Percentiles rank a stretch among this genome's conserved stretches.
Conservation (phyloP, 2,329 filamentous ascomycete genomes). For the Colletotrichum agaves region DNA sequence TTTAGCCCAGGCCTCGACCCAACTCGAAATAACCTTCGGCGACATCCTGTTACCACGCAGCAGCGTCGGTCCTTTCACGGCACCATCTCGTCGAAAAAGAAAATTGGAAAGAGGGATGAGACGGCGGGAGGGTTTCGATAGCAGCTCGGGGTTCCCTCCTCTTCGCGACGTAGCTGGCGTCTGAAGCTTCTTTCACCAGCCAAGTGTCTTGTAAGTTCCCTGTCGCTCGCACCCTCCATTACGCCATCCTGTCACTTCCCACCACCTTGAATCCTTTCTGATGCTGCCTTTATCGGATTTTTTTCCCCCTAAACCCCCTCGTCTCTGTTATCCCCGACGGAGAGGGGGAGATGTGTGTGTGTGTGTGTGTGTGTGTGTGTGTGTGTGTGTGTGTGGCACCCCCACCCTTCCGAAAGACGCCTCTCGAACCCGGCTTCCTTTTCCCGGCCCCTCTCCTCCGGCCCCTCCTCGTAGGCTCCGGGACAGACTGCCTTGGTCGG, state of each 20-base stretch:
- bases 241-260: slow-evolving; percentile 19
- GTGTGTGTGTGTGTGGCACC: background rate
- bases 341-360: background rate
- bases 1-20: slow-evolving; percentile 16
- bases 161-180: slow-evolving; percentile 1
- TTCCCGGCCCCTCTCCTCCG: slow-evolving; percentile 19
- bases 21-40: slow-evolving; percentile 8
- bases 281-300: background rate
- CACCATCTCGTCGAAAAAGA: slow-evolving; percentile 27
- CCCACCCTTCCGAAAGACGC: no score
- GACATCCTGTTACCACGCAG: slow-evolving; percentile 1
- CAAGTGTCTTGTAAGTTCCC: background rate
- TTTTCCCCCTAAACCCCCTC: background rate
- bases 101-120: background rate
- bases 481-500: slow-evolving; percentile 18
- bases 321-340: background rate
- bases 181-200: slow-evolving; percentile 10
- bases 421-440: slow-evolving; percentile 22
- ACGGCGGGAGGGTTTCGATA: background rate
- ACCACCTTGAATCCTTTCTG: background rate
- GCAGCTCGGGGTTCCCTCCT: slow-evolving; percentile 12
- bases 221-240: slow-evolving; percentile 9
- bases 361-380: no score
- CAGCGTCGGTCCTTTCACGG: slow-evolving; percentile 33
- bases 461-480: slow-evolving; percentile 24